A percentile compares a stretch with the other conserved stretches of the same genome.
Conservation (phyloP, 345 rosid genomes). For the Eucalyptus albens region DNA sequence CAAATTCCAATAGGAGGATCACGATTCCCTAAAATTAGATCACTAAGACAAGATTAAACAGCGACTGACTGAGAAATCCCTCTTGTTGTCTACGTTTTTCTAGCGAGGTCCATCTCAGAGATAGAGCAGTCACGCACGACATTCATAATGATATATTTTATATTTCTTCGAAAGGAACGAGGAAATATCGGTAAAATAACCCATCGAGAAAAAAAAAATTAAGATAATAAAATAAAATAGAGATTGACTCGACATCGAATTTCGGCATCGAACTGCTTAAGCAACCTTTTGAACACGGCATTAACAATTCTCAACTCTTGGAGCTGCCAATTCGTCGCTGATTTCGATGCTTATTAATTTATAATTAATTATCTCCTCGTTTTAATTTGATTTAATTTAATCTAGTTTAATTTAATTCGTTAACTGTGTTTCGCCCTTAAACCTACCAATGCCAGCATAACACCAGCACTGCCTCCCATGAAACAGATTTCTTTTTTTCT, state of each 20-base stretch:
- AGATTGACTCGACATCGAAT: neutral
- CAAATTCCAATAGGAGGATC: neutral
- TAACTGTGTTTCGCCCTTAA: neutral
- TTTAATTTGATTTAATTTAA: neutral
- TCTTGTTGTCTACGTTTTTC: neutral
- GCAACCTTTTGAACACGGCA: neutral
- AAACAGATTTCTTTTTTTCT: neutral
- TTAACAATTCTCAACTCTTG: neutral
- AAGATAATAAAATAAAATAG: neutral
- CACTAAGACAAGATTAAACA: neutral
- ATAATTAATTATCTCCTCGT: neutral
- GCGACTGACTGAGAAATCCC: rapidly evolving
- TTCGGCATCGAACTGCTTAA: neutral
- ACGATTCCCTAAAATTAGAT: neutral
- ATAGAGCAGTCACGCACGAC: neutral
- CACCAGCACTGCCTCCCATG: neutral
- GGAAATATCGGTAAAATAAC: neutral
- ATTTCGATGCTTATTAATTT: neutral
- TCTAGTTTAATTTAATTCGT: neutral
- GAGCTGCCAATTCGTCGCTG: neutral
- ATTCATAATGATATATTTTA: neutral
- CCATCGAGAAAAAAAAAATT: neutral
- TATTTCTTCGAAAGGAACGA: neutral
- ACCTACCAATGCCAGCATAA: neutral
- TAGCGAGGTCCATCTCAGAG: neutral